These are phyloP conservation scores for Sugiyamaella americana DNA, from an alignment of 805 yeast species.

Conservation along the genomic window DNA sequence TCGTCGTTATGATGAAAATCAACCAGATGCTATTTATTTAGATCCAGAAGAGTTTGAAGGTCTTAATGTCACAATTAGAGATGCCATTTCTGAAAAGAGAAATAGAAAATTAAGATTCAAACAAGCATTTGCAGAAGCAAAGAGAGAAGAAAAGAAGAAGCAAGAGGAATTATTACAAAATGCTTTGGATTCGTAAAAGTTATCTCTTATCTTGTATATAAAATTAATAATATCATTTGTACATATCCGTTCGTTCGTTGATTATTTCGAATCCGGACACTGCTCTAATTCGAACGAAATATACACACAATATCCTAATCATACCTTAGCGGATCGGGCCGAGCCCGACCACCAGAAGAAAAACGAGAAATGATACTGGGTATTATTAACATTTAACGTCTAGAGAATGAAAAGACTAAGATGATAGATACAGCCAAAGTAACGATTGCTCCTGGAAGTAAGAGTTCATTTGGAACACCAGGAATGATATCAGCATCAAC, in stretches of 20 bases:
- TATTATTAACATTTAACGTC: not conserved
- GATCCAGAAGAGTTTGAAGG: conserved; percentile 49
- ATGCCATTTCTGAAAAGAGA: conserved; percentile 42
- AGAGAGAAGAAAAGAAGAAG: conserved; percentile 28
- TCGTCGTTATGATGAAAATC: conserved; percentile 49
- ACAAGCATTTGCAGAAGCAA: conserved; percentile 44
- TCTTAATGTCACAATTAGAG: conserved; percentile 43
- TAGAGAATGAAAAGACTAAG: conserved; percentile 49
- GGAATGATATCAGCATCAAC: conserved; percentile 34
- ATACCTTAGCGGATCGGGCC: no score
- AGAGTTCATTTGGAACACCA: conserved; percentile 54
- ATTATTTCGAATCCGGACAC: no score
- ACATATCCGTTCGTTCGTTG: not conserved
- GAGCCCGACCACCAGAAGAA: no score
- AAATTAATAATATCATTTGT: not conserved
- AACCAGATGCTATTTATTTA: conserved; percentile 70
- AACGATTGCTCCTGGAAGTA: conserved; percentile 59
- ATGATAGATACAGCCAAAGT: conserved; percentile 54
- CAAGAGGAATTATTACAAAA: conserved; percentile 24
- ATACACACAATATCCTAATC: no score
- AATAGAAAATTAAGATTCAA: conserved; percentile 43
- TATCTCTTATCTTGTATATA: not conserved
- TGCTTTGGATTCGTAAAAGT: conserved; percentile 21
- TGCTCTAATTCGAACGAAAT: no score
- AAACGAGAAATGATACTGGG: no score